Evolutionary conservation across 176 grass and related monocot species (phyloP), one percentile per base, ranked within the genome.

Genomic region (Melocanna baccifera): DNA sequence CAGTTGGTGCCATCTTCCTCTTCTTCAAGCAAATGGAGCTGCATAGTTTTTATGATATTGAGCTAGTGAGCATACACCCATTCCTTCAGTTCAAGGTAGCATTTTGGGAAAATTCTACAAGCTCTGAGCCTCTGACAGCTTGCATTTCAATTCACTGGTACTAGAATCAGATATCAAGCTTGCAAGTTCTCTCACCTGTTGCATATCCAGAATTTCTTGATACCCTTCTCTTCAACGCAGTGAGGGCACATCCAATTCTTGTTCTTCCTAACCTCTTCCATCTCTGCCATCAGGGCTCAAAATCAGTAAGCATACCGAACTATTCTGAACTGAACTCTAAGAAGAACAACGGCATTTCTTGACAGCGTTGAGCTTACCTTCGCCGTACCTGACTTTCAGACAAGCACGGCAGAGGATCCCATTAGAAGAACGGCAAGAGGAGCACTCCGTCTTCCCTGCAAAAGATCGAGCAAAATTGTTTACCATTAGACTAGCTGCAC

Each of bases 201-300:
- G 74, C 94, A 97, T 75, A 97, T 97, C 94, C 94, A 97, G 84
- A 88, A 92, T 63, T 91, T 86, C 37, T 88, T 94, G 81, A 78
- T 81, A 65, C 92, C 94, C 77, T 84, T 97, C 80, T 94, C 92
- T 62, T 97, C 94, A 43, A 94, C 66, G 78, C 90, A 97, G 65
- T 97, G 94, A 64, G 94, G 94, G 67, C 94, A 97, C 92, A 92
- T 92, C 92, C 94, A 97, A 69, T 94, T 86, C 77, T 94, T 97
- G 52, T 92, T 91, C 77, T 75, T 89, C 69, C 84, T 80, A 6
- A 94, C 92, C 34, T 94, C 86, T 55, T 92, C 92, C 88, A 97
- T 92, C 82, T 92, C 94, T 97, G 87, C 23, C 50, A 84, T 29
- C 53, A 59, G 6, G 37, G n/a, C 28, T 71, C 75, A 74, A 62